Percentiles rank a stretch among this genome's conserved stretches.
Evolutionary conservation across 1,284 basidiomycete species (phyloP).

Genomic region (Melanopsichium pennsylvanicum): DNA sequence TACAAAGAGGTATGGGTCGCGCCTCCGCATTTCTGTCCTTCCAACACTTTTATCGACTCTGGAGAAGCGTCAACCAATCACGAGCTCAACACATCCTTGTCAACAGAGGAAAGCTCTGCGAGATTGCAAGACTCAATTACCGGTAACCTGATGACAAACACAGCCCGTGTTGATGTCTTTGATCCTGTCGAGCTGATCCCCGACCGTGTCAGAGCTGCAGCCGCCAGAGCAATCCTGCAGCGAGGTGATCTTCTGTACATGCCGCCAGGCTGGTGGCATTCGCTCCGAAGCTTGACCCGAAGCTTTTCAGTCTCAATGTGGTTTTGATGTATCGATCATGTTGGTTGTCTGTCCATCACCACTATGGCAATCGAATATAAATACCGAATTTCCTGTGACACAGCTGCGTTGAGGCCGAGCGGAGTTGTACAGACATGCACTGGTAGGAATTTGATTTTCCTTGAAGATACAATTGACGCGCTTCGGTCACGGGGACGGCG

Average conservation of each 20-base stretch:
- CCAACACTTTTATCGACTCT: background rate
- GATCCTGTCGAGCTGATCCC: background rate
- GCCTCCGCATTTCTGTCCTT: conserved; percentile 68
- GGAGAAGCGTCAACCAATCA: no score
- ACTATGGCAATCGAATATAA: no score
- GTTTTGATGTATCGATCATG: conserved; percentile 32
- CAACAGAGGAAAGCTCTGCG: no score
- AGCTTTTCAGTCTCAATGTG: conserved; percentile 40
- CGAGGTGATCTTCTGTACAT: conserved; percentile 55
- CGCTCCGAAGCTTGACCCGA: conserved; percentile 37
- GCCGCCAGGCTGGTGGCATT: conserved; percentile 58
- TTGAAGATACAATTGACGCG: no score
- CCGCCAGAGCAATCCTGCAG: conserved; percentile 26
- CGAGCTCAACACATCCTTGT: no score
- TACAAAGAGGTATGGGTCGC: conserved; percentile 91
- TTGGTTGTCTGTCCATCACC: no score
- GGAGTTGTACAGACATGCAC: no score
- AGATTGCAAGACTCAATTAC: conserved; percentile 15
- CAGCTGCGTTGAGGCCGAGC: no score
- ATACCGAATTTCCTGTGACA: no score
- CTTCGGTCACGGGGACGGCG: no score
- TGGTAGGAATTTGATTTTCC: no score
- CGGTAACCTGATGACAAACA: conserved; percentile 46
- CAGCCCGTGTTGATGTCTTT: conserved; percentile 46
- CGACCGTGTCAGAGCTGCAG: conserved; percentile 8